Base-by-base conservation (phyloP, 1,139 yeast genomes). In the Torulaspora pretoriensis region DNA sequence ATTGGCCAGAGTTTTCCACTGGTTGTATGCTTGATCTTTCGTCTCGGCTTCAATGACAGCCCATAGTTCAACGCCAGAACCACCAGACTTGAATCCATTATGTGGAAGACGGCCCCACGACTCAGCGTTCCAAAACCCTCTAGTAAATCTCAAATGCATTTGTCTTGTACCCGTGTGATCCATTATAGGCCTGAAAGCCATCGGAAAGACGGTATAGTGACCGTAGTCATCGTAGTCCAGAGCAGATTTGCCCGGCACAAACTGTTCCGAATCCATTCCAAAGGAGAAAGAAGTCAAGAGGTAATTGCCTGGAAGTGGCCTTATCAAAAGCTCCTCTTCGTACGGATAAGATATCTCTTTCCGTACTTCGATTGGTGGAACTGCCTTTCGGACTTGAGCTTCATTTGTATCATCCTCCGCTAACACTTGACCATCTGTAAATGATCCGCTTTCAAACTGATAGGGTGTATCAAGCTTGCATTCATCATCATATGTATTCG, bases 31-130 rank as follows among this genome's bases (percentile, higher is more conserved):
- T 4, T 71, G 75, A 1, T 69, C 71, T 35, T 74, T 67, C 25
- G 72, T 59, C 1, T 66, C 68, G 0, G 94, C 92, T 58, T 84
- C 94, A 19, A 92, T 75, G 38, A 81, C 74, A 0, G 97, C 94
- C 87, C 95, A 87, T 8, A 92, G 62, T 64, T 94, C 99, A 8
- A 92, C 96, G 27, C 99, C 99, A 3, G 94, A 85, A 2, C 98
- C 98, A 17, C 98, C 98, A 43, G 90, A 75, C 46, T 68, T 70
- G 9, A 66, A 60, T 0, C 99, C 99, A 54, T 78, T 69, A 39
- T 71, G 68, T 0, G 97, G 97, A 40, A 87, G 72, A 38, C 74
- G 69, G 0, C 98, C 98, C 95, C 97, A 92, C 5, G 76, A 69
- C 49, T 84, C 87, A 0, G 90, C 72, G 59, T 92, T 96, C 95